Evolutionary conservation across 2,329 filamentous ascomycete species (phyloP).

Genomic region (Colletotrichum costaricense): DNA sequence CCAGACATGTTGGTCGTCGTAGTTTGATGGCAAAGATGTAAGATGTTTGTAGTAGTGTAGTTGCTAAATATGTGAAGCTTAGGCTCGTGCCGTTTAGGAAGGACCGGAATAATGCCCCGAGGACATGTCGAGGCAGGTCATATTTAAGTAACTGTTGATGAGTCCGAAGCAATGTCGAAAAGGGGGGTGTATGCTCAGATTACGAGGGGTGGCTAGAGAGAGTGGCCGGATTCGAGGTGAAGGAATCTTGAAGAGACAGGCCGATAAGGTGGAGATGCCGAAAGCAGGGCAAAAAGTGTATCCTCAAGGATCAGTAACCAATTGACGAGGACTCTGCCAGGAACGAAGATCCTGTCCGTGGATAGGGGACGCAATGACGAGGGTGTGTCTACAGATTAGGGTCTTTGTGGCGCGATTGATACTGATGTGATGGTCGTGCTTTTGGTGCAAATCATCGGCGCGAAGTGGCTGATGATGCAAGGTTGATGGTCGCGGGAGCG

Average conservation of each 20-base stretch:
- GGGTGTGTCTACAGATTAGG: constrained; percentile 20
- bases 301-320: not conserved
- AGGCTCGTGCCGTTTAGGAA: constrained; percentile 17
- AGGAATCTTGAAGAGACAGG: not conserved
- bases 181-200: not conserved
- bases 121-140: constrained; percentile 3
- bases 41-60: not conserved
- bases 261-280: constrained; percentile 29
- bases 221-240: not conserved
- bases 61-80: not conserved
- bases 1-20: constrained; percentile 23
- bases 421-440: constrained; percentile 6
- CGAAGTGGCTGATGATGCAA: not conserved
- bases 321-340: not conserved
- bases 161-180: not conserved
- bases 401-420: constrained; percentile 13
- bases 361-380: not conserved
- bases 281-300: not conserved
- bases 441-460: not conserved
- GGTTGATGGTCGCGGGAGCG: constrained; percentile 23
- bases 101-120: not conserved
- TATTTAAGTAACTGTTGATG: constrained; percentile 20
- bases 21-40: constrained; percentile 22
- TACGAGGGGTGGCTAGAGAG: constrained; percentile 1
- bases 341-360: not conserved